Percentiles rank a stretch among this genome's conserved stretches.
These are phyloP conservation scores for Komagataella kurtzmanii DNA, from an alignment of 805 yeast species.

Conservation along the genomic window DNA sequence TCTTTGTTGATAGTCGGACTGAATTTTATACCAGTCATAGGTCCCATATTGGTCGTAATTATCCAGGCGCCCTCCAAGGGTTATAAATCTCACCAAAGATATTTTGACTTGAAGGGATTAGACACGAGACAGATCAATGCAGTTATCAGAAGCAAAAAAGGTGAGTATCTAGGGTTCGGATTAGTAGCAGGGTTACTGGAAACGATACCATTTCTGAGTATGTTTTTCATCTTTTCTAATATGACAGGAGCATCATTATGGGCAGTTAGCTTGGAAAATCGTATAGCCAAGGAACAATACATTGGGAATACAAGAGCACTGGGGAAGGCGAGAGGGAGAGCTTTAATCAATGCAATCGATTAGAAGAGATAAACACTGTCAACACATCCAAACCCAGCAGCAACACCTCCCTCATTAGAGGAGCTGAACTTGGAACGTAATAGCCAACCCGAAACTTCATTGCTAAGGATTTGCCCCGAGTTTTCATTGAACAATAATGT, in stretches of 20 bases:
- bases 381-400: constrained; percentile 97
- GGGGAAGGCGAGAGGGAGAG: neutral
- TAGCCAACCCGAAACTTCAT: constrained; percentile 72
- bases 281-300: neutral
- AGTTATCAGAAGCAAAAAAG: constrained; percentile 21
- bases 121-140: constrained; percentile 24
- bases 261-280: constrained; percentile 29
- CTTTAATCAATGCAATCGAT: neutral
- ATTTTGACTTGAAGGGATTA: constrained; percentile 42
- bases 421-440: constrained; percentile 78
- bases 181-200: constrained; percentile 36
- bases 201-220: constrained; percentile 36
- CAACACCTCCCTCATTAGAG: constrained; percentile 96
- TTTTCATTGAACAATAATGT: constrained; percentile 60
- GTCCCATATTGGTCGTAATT: constrained; percentile 38
- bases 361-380: constrained; percentile 60
- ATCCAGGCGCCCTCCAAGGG: constrained; percentile 45
- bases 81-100: constrained; percentile 35
- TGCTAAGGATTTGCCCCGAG: constrained; percentile 39
- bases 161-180: constrained; percentile 38
- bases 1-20: constrained; percentile 22
- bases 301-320: neutral
- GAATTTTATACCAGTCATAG: constrained; percentile 40
- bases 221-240: constrained; percentile 44
- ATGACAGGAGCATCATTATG: constrained; percentile 53